phyloP scores from a whole-genome alignment of 106 monocot species.

The Dendrobium officinale region DNA sequence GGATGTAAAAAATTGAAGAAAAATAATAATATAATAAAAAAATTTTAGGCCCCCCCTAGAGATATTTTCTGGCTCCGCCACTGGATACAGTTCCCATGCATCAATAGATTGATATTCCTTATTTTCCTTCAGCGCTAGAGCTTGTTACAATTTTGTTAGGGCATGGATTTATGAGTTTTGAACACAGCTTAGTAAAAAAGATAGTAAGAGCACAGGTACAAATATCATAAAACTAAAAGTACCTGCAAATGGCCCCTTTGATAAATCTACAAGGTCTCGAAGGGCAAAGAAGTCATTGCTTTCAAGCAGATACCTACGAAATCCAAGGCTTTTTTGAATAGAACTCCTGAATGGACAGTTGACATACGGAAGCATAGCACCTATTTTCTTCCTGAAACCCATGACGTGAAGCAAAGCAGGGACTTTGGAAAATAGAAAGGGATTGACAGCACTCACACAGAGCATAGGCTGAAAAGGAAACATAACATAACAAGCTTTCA shows the following conservation, averaged over 20 bases:
- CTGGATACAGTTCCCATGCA: constrained; percentile 4
- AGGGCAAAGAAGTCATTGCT: constrained; percentile 92
- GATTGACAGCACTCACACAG: constrained; percentile 94
- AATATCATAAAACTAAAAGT: neutral
- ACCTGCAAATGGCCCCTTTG: constrained; percentile 98
- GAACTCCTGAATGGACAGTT: constrained; percentile 71
- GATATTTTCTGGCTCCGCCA: no score
- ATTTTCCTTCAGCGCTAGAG: neutral
- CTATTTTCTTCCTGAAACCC: constrained; percentile 79
- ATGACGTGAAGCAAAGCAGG: constrained; percentile 81
- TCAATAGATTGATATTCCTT: neutral
- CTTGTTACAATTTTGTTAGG: neutral
- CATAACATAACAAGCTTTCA: neutral
- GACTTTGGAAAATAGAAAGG: constrained; percentile 81
- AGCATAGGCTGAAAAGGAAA: constrained; percentile 80
- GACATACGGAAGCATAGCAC: constrained; percentile 76
- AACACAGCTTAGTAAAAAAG: constrained; percentile 1
- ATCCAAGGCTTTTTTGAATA: constrained; percentile 61
- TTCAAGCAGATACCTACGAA: constrained; percentile 79
- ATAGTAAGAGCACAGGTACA: neutral
- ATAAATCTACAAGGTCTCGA: constrained; percentile 89
- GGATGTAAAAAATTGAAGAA: no score
- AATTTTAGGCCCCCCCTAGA: no score
- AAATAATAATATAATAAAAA: no score
- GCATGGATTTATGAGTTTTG: neutral